Evolutionary conservation across 2,329 filamentous ascomycete genomes (phyloP).

Genomic region (Orbilia ellipsospora): DNA sequence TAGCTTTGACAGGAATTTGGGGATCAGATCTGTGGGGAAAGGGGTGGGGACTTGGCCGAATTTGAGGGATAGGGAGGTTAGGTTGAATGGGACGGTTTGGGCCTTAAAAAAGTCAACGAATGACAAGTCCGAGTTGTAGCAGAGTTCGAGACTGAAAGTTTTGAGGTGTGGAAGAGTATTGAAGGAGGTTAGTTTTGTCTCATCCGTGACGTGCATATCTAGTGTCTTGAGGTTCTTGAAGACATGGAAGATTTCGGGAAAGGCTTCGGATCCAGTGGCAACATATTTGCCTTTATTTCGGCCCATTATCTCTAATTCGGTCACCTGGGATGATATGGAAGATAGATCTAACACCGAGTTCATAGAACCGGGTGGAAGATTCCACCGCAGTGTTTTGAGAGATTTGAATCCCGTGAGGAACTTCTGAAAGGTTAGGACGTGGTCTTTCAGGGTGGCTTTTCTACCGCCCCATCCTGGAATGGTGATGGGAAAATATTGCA

Average conservation of each 20-base stretch:
- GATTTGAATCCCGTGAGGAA: neutral
- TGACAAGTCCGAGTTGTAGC: neutral
- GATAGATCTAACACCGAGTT: neutral
- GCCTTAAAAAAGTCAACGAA: conserved; percentile 30
- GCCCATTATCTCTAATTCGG: too few species aligned
- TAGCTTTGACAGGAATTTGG: conserved; percentile 24
- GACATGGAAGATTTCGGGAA: too few species aligned
- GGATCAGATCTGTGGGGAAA: conserved; percentile 12
- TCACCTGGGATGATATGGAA: too few species aligned
- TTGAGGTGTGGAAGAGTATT: conserved; percentile 29
- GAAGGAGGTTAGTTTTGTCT: neutral
- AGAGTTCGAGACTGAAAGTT: conserved; percentile 8
- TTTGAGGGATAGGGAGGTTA: conserved; percentile 13
- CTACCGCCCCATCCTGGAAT: too few species aligned
- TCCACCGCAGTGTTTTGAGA: neutral
- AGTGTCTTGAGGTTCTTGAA: conserved; percentile 35
- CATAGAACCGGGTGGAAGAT: neutral
- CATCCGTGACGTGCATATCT: conserved; percentile 1
- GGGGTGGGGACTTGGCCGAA: conserved; percentile 1
- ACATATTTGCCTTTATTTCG: too few species aligned
- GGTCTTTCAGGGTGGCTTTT: neutral
- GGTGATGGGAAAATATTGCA: neutral
- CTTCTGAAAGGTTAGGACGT: too few species aligned
- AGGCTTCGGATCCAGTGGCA: too few species aligned
- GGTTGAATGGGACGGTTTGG: conserved; percentile 33